A percentile compares a stretch with the other conserved stretches of the same genome.
Evolutionary conservation across 768 basidiomycete genomes (phyloP).

Genomic region (Galerina marginata): DNA sequence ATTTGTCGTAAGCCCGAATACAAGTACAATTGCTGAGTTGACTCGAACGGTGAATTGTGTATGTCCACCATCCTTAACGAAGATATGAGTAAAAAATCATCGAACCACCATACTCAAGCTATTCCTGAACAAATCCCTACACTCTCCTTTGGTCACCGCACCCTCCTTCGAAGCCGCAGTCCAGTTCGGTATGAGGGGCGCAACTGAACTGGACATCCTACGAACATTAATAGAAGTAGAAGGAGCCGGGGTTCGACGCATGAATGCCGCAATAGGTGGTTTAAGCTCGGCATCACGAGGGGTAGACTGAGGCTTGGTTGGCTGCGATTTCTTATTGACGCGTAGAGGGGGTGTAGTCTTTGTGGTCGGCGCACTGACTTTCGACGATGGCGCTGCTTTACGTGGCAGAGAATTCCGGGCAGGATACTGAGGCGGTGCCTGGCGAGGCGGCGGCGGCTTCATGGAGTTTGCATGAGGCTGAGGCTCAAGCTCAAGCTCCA

Average conservation of each 20-base stretch:
- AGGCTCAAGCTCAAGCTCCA: background rate
- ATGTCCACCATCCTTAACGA: no score
- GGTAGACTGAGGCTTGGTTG: conserved; percentile 8
- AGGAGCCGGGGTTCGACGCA: conserved; percentile 2
- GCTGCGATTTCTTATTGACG: conserved; percentile 1
- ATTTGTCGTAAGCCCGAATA: no score
- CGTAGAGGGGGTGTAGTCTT: conserved; percentile 13
- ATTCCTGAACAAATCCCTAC: conserved; percentile 26
- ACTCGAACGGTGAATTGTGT: no score
- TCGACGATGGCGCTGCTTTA: conserved; percentile 1
- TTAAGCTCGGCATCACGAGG: background rate
- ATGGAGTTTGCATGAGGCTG: background rate
- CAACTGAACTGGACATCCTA: conserved; percentile 23
- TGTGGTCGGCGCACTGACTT: background rate
- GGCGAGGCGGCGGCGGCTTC: background rate
- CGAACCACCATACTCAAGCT: conserved; percentile 27
- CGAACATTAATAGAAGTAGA: background rate
- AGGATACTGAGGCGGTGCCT: background rate
- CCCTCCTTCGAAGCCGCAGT: conserved; percentile 13
- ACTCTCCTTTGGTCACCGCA: conserved; percentile 16
- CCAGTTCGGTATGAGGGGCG: conserved; percentile 30
- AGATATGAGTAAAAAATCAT: conserved; percentile 4
- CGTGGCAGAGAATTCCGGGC: background rate
- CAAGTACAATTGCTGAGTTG: no score
- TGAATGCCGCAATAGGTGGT: conserved; percentile 19